Evolutionary conservation across 805 yeast species (phyloP), one percentile per base, ranked within the genome.

Genomic region (Zygotorulaspora sp.): DNA sequence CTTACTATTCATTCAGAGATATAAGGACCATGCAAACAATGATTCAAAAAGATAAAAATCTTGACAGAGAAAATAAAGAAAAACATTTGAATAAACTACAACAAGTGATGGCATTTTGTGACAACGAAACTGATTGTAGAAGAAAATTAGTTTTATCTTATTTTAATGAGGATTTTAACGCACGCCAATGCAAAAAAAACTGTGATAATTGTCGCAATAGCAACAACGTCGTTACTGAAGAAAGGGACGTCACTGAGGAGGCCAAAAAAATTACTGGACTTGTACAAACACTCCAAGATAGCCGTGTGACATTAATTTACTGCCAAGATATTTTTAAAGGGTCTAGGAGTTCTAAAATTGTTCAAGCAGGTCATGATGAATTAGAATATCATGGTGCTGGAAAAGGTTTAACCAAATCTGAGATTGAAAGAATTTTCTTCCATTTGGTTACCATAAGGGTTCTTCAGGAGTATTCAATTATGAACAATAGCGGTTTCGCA

Each of bases 31-130:
- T 92, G 30, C 88, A 83, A 58, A 69, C 78, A 12, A 74, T 87
- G 77, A 88, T 92, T 30, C 79, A 78, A 41, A 70, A 79, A 40
- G 97, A 89, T 55, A 71, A 69, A 36, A 86, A 82, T 40, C 61
- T 86, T 42, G 80, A 75, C 40, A 62, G 65, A 21, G 71, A 59
- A 9, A 82, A 82, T 25, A 78, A 80, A 46, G 92, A 85, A 47
- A 82, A 80, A 46, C 96, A 90, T 60, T 62, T 80, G 43, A 72
- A 78, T 22, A 83, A 86, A 56, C 65, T 92, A 47, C 72, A 84
- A 38, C 87, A 86, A 48, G 96, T 92, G 10, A 77, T 85, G 48
- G 89, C 83, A 55, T 92, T 87, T 57, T 90, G 97, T 63, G 96
- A 89, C 45, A 90, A 92, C 58, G 71, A 73, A 8, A 79, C 89